Evolutionary conservation across 768 basidiomycete genomes (phyloP), one percentile per base, ranked within the genome.

Genomic region (Kwoniella europaea): DNA sequence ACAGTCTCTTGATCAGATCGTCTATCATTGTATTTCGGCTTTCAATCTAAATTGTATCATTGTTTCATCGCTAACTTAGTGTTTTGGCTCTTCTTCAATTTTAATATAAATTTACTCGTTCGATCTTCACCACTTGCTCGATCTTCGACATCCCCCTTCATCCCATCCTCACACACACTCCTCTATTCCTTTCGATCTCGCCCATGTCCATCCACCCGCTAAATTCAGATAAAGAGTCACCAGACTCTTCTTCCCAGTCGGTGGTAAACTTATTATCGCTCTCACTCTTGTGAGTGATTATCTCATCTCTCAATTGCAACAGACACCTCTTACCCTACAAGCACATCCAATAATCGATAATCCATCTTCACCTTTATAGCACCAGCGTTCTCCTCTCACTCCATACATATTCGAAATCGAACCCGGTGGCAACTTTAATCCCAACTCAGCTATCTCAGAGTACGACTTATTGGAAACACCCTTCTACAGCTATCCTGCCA

Each of bases 371-470:
- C 57, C 57, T 2, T 27, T 41, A 16, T 9, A 13, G 12, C 10
- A 58, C 27, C 15, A 24, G 4, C 18, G 1, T 15, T 24, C 57
- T 15, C 15, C 57, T 9, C 18, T 18, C 57, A 4, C 13, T 27
- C 15, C 15, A 3, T 10, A 16, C 15, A 27, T 1, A 3, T 13
- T 58, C 16, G 2, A 13, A 27, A 35, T 16, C 27, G 57, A 24
- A 22, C n/a, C 22, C n/a, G 15, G 57, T 58, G 57, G 57, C 57
- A 58, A 58, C 57, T 41, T 35, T 58, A 58, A 12, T 16, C 12
- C 10, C 24, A 58, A 2, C 12, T 29, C 35, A 58, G 4, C 24
- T 24, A 20, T 10, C 27, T 9, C 6, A 16, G 22, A 58, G 9
- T 35, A 24, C 57, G 12, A 58, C 20, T 35, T 35, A 10, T 10